phyloP scores from a whole-genome alignment of 805 yeast genomes.

The Yamadazyma tumulicola region DNA sequence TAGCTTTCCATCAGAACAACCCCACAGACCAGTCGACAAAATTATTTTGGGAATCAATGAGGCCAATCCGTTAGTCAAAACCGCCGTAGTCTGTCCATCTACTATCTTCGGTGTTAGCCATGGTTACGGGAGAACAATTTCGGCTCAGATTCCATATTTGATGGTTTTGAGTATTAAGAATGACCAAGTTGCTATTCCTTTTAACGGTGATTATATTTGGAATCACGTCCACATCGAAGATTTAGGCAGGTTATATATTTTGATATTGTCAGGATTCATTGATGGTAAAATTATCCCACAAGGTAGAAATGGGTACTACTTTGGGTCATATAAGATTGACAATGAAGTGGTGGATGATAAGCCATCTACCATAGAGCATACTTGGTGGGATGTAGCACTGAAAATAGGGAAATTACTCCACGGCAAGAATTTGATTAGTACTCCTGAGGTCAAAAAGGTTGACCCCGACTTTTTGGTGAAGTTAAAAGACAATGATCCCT shows the following conservation, averaged over 20 bases:
- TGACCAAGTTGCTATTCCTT: constrained; percentile 22
- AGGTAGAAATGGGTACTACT: constrained; percentile 33
- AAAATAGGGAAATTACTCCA: constrained; percentile 17
- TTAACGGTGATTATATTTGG: constrained; percentile 32
- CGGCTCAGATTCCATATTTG: constrained; percentile 29
- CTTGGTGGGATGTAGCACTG: constrained; percentile 25
- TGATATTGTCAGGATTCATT: constrained; percentile 20
- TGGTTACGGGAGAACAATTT: constrained; percentile 26
- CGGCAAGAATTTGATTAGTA: constrained; percentile 12
- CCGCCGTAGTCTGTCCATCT: constrained; percentile 31
- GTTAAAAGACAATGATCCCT: constrained; percentile 11
- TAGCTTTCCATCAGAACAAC: constrained; percentile 21
- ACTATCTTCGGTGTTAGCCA: constrained; percentile 25
- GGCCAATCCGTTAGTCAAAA: constrained; percentile 25
- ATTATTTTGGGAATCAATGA: constrained; percentile 23
- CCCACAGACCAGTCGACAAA: constrained; percentile 31
- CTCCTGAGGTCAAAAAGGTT: constrained; percentile 15
- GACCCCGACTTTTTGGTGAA: constrained; percentile 13
- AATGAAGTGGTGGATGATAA: constrained; percentile 10
- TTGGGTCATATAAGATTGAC: constrained; percentile 19
- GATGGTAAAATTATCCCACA: constrained; percentile 19
- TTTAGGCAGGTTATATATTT: constrained; percentile 4
- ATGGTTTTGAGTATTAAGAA: constrained; percentile 15
- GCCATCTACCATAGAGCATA: constrained; percentile 17
- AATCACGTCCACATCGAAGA: constrained; percentile 8